Evolutionary conservation across 202 grass and related monocot genomes (phyloP), one percentile per base, ranked within the genome.

Genomic region (Musa balbisiana): DNA sequence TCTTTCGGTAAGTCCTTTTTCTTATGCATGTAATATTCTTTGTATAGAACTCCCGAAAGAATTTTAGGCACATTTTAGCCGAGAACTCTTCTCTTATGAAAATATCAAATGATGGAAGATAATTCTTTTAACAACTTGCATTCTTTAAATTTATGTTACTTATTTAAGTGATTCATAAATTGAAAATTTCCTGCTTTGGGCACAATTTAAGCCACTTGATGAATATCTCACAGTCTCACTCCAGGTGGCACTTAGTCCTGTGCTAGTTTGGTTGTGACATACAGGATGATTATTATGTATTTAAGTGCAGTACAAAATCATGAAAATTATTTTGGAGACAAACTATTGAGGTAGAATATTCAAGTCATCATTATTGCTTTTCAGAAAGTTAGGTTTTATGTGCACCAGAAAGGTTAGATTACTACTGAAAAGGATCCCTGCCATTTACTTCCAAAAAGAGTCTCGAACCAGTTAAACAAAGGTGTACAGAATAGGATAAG

Each of bases 1-100:
- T 90, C 95, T 74, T 16, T 95, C 4, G 76, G 95, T 99, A 94
- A 26, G 87, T 79, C 53, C 8, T 71, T 59, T 63, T 60, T 23
- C 4, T 13, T 53, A 15, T 73, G 60, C 50, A 3, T 58, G 26
- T 15, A 53, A 11, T 10, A 50, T 13, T 22, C 13, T 55, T 60
- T 23, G 33, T 68, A 8, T 58, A 58, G 11, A 66, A 25, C 10
- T 66, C 24, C 23, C 63, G 21, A 60, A 14, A 60, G 17, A 3
- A 60, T n/a, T 43, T 43, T 43, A 43, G 33, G 33, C 33, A 43
- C 33, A 43, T 43, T 43, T 43, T 43, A 43, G 33, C 33, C 33
- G 0, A 43, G 33, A 43, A 43, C 4, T 43, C 33, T 43, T 43
- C 4, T 43, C 33, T 43, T 43, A 43, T 43, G 33, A 43, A 43